Evolutionary conservation across 495 filamentous ascomycete genomes (phyloP).

Genomic region (Penicillium maclennaniae): DNA sequence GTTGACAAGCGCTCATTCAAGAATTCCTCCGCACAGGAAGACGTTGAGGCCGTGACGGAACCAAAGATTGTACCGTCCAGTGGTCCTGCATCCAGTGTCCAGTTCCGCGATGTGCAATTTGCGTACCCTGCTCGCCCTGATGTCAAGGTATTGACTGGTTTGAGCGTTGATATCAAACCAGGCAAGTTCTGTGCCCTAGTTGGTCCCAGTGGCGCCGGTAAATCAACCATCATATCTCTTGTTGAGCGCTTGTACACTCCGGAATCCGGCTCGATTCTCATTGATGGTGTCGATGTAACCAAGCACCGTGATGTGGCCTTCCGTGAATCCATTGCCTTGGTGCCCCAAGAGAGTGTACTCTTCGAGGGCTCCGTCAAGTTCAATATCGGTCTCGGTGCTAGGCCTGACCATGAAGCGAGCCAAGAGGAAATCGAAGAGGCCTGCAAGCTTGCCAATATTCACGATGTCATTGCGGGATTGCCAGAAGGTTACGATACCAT

Average conservation of each 20-base stretch:
- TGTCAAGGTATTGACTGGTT: constrained; percentile 47
- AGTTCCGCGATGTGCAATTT: constrained; percentile 54
- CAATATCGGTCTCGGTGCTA: constrained; percentile 51
- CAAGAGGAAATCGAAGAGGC: constrained; percentile 52
- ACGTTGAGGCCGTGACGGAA: constrained; percentile 19
- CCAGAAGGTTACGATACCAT: constrained; percentile 62
- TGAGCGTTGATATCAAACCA: constrained; percentile 52
- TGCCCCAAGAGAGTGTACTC: constrained; percentile 52
- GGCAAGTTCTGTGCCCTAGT: constrained; percentile 59
- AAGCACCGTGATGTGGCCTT: constrained; percentile 30
- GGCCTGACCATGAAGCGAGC: constrained; percentile 36
- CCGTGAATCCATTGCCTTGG: constrained; percentile 49
- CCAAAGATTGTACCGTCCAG: constrained; percentile 4
- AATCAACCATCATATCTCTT: constrained; percentile 57
- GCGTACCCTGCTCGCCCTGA: constrained; percentile 58
- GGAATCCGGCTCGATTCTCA: constrained; percentile 34
- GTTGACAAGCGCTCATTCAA: constrained; percentile 3
- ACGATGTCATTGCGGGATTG: constrained; percentile 52
- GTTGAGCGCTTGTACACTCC: constrained; percentile 57
- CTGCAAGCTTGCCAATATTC: constrained; percentile 55
- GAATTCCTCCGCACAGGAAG: constrained; percentile 1
- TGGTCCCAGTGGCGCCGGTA: constrained; percentile 59
- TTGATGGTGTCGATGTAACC: constrained; percentile 44
- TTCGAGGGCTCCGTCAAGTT: constrained; percentile 53
- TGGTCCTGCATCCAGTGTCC: constrained; percentile 33